Conservation (phyloP, 495 filamentous ascomycete species). For the Aspergillus leporis region DNA sequence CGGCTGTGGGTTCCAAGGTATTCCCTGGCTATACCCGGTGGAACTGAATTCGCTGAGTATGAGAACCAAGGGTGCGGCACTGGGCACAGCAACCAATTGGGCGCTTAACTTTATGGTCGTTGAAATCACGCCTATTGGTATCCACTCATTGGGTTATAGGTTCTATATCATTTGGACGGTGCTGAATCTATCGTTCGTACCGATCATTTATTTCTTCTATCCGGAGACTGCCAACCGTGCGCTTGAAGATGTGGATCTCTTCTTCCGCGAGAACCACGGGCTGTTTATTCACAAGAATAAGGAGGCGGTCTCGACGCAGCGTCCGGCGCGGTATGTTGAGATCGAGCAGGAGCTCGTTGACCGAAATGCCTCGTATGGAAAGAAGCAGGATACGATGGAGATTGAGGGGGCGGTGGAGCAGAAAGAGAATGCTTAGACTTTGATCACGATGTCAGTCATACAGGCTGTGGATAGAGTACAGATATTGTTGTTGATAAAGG, state of each 20-base stretch:
- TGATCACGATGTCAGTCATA: too few species aligned
- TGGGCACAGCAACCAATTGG: background rate
- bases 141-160: constrained; percentile 57
- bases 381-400: too few species aligned
- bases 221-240: constrained; percentile 47
- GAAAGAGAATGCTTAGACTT: too few species aligned
- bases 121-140: constrained; percentile 58
- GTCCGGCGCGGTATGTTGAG: background rate
- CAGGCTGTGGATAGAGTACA: too few species aligned
- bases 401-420: too few species aligned
- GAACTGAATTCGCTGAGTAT: constrained; percentile 48
- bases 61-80: constrained; percentile 36
- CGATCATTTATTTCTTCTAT: constrained; percentile 46
- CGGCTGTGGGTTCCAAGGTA: constrained; percentile 49
- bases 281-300: background rate
- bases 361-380: background rate
- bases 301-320: background rate
- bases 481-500: too few species aligned
- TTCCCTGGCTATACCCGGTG: constrained; percentile 48
- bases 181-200: constrained; percentile 53
- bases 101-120: constrained; percentile 43
- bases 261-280: constrained; percentile 19
- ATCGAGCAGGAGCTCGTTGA: background rate
- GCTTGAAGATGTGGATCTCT: constrained; percentile 38
- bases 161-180: constrained; percentile 62